Conservation (phyloP, 495 filamentous ascomycete genomes). For the Aspergillus ellipticus region DNA sequence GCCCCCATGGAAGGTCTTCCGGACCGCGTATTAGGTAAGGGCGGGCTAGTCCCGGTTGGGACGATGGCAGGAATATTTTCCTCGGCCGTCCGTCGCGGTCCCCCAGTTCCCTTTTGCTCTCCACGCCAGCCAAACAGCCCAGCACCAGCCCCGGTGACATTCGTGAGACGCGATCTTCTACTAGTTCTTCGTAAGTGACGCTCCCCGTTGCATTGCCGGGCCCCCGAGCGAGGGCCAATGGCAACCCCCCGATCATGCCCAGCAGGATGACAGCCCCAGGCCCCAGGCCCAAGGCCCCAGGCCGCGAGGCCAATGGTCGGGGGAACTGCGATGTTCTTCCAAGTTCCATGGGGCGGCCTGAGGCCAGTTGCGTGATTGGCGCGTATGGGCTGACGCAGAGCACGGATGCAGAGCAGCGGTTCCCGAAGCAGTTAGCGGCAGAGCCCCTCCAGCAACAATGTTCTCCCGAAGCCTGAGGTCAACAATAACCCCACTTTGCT, state of each 20-base stretch:
- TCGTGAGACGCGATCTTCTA: background rate
- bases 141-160: background rate
- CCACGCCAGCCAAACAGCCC: background rate
- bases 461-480: constrained; percentile 47
- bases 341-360: background rate
- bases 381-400: constrained; percentile 18
- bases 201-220: background rate
- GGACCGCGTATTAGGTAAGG: constrained; percentile 14
- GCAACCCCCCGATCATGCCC: background rate
- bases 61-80: constrained; percentile 9
- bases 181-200: background rate
- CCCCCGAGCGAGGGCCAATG: background rate
- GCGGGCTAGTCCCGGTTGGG: constrained; percentile 8
- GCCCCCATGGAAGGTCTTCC: background rate
- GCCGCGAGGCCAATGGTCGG: background rate
- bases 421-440: constrained; percentile 20
- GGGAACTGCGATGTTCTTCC: background rate
- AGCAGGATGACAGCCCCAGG: background rate
- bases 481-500: constrained; percentile 44
- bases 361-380: constrained; percentile 11
- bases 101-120: background rate
- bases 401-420: constrained; percentile 23
- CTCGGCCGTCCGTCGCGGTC: constrained; percentile 1
- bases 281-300: background rate
- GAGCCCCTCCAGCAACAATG: constrained; percentile 47